Percentiles rank a stretch among this genome's conserved stretches.
Conservation (phyloP, 2,329 filamentous ascomycete species). For the Cytospora chrysosperma region DNA sequence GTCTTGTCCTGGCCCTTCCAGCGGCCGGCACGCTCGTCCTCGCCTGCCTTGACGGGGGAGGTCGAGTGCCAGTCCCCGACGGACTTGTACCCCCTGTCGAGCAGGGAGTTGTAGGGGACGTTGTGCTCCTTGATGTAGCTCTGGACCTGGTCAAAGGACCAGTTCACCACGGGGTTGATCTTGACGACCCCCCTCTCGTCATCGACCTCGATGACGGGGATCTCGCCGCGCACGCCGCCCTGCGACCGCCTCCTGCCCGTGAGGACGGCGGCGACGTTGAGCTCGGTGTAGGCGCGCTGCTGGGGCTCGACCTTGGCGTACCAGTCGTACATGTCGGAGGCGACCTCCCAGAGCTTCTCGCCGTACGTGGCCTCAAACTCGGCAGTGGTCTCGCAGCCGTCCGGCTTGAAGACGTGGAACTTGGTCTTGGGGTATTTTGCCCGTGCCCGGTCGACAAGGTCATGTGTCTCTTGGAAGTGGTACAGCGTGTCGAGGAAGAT, state of each 20-base stretch:
- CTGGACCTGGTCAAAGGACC: constrained; percentile 88
- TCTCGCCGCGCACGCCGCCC: constrained; percentile 84
- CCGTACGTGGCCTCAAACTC: constrained; percentile 85
- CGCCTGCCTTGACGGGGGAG: constrained; percentile 80
- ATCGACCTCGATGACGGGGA: constrained; percentile 90
- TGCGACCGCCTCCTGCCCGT: constrained; percentile 91
- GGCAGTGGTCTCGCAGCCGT: constrained; percentile 66
- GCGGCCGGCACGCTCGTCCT: constrained; percentile 92
- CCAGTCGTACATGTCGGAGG: constrained; percentile 91
- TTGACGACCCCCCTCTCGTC: constrained; percentile 87
- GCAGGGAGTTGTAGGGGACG: constrained; percentile 89
- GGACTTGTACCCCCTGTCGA: constrained; percentile 96
- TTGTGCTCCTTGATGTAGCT: constrained; percentile 81
- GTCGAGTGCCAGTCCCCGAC: constrained; percentile 99
- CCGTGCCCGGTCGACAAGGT: constrained; percentile 71
- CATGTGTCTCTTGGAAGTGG: constrained; percentile 76
- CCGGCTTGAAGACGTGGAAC: constrained; percentile 88
- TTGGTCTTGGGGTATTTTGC: constrained; percentile 74
- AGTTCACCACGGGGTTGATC: constrained; percentile 95
- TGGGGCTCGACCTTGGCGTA: constrained; percentile 96
- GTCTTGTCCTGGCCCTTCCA: constrained; percentile 98
- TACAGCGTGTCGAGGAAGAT: constrained; percentile 84
- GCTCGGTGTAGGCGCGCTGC: constrained; percentile 82
- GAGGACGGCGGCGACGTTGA: constrained; percentile 85
- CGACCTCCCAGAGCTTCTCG: constrained; percentile 76